These are phyloP conservation scores for Vicia sativa DNA, from an alignment of 306 rosid species.

Conservation along the genomic window DNA sequence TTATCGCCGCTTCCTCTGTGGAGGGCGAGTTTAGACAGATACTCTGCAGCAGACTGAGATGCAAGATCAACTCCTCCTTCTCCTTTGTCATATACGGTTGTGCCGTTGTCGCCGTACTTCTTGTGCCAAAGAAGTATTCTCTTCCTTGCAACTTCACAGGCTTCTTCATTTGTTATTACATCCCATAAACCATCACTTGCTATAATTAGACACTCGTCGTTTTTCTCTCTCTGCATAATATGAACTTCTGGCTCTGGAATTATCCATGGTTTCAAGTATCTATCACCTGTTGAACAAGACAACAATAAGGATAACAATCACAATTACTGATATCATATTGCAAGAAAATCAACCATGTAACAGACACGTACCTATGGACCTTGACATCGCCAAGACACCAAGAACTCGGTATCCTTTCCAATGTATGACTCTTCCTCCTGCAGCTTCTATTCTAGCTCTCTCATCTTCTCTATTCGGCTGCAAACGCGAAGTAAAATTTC, in stretches of 20 bases:
- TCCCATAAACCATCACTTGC: conserved; percentile 92
- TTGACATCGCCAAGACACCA: conserved; percentile 89
- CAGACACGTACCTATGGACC: conserved; percentile 71
- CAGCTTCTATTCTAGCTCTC: conserved; percentile 73
- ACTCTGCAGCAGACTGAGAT: conserved; percentile 78
- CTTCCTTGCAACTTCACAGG: conserved; percentile 73
- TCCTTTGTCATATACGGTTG: conserved; percentile 30
- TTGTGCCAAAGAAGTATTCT: conserved; percentile 83
- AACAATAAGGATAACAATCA: conserved; percentile 2
- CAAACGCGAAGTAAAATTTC: conserved; percentile 25
- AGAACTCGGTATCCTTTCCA: conserved; percentile 81
- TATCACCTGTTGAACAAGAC: conserved; percentile 58
- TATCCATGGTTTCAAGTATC: conserved; percentile 77
- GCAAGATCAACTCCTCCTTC: conserved; percentile 66
- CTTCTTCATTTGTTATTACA: conserved; percentile 80
- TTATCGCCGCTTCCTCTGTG: conserved; percentile 85
- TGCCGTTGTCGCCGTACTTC: conserved; percentile 48
- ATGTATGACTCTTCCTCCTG: conserved; percentile 81
- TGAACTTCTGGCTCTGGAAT: conserved; percentile 78
- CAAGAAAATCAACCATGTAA: conserved; percentile 32
- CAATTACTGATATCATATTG: conserved; percentile 1
- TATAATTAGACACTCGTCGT: conserved; percentile 73
- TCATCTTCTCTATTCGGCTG: conserved; percentile 89
- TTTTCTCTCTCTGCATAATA: conserved; percentile 56
- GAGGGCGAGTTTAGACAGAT: conserved; percentile 69